Conservation (phyloP, 1,284 basidiomycete species). For the Stygiomarasmius scandens region DNA sequence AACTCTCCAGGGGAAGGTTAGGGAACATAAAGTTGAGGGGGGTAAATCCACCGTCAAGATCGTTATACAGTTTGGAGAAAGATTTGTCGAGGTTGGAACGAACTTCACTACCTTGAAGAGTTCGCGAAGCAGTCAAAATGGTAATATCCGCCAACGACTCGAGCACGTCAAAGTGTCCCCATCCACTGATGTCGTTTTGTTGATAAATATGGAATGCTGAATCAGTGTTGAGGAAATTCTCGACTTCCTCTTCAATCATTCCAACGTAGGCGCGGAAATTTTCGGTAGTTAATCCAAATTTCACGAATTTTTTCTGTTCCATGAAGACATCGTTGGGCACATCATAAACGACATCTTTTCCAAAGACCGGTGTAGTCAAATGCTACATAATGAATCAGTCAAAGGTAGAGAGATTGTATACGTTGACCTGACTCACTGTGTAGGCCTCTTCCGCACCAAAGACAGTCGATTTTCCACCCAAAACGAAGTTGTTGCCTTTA, state of each 20-base stretch:
- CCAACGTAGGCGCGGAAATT: slow-evolving; percentile 91
- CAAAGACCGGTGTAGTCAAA: slow-evolving; percentile 91
- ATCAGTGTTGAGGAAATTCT: slow-evolving; percentile 70
- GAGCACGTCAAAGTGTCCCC: slow-evolving; percentile 76
- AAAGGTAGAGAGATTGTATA: neutral
- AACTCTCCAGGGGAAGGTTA: slow-evolving; percentile 89
- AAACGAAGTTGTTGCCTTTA: slow-evolving; percentile 92
- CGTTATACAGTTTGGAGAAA: slow-evolving; percentile 87
- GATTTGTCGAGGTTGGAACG: slow-evolving; percentile 78
- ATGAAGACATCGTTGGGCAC: slow-evolving; percentile 96
- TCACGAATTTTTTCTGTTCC: slow-evolving; percentile 99
- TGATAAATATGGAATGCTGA: slow-evolving; percentile 63
- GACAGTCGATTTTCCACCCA: slow-evolving; percentile 91
- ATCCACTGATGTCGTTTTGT: slow-evolving; percentile 64
- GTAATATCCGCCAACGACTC: slow-evolving; percentile 89
- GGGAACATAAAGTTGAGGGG: slow-evolving; percentile 95
- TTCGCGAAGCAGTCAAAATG: slow-evolving; percentile 91
- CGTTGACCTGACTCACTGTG: slow-evolving; percentile 55
- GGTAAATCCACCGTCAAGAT: slow-evolving; percentile 92
- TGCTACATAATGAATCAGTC: slow-evolving; percentile 50
- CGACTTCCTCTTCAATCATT: slow-evolving; percentile 88
- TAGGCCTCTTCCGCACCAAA: slow-evolving; percentile 98
- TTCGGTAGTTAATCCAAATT: slow-evolving; percentile 90
- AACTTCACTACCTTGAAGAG: slow-evolving; percentile 92
- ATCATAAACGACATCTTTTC: slow-evolving; percentile 97